Evolutionary conservation across 371 early-diverging fungal species (phyloP).

Genomic region (Mucor lusitanicus): DNA sequence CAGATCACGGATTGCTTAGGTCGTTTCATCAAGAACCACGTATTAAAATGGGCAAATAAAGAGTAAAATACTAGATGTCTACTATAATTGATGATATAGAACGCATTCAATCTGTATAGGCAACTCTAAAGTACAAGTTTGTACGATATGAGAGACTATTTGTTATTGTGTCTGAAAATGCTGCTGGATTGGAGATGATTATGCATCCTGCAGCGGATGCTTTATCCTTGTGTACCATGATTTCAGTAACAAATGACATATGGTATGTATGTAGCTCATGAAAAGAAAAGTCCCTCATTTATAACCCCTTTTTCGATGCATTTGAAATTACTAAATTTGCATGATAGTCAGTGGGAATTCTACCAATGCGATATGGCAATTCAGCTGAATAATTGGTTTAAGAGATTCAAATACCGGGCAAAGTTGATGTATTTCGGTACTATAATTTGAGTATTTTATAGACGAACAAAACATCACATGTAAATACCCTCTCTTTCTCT

Average conservation of each 20-base stretch:
- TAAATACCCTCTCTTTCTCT: not conserved
- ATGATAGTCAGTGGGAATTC: not conserved
- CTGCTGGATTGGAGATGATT: not conserved
- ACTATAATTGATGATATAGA: too few species aligned
- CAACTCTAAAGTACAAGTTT: too few species aligned
- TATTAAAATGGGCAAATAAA: too few species aligned
- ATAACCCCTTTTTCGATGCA: not conserved
- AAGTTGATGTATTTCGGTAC: not conserved
- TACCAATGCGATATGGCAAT: not conserved
- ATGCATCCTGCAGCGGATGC: not conserved
- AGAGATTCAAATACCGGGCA: not conserved
- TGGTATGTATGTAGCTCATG: not conserved
- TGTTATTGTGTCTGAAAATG: not conserved
- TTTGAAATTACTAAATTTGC: not conserved
- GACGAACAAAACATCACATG: constrained; percentile 2
- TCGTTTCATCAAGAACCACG: too few species aligned
- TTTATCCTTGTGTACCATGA: not conserved
- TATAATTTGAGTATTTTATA: not conserved
- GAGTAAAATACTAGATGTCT: too few species aligned
- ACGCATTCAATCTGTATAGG: too few species aligned
- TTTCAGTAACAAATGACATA: not conserved
- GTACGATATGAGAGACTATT: too few species aligned
- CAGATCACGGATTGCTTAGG: too few species aligned
- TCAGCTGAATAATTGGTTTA: not conserved
- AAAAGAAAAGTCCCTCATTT: not conserved